A percentile compares a stretch with the other conserved stretches of the same genome.
Conservation (phyloP, 2,329 filamentous ascomycete species). For the Alternaria consortialis region DNA sequence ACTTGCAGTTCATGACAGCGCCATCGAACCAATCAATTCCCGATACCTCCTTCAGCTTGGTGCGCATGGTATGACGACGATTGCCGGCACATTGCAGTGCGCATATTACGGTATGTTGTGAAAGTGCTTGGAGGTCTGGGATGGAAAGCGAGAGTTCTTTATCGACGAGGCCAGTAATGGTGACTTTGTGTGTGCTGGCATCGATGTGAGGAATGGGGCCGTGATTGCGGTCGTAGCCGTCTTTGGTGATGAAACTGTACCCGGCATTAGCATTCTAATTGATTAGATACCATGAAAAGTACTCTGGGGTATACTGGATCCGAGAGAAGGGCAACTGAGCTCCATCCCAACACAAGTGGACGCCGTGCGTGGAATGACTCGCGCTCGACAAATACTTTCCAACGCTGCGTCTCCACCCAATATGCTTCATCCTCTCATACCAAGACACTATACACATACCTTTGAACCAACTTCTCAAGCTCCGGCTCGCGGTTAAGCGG, state of each 20-base stretch:
- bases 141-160: conserved; percentile 58
- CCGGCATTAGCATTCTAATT: not conserved
- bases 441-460: conserved; percentile 32
- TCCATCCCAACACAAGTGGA: not conserved
- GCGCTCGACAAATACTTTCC: not conserved
- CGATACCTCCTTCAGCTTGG: conserved; percentile 65
- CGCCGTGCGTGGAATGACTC: not conserved
- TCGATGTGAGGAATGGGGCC: conserved; percentile 61
- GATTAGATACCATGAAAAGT: not conserved
- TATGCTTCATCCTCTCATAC: too few species aligned
- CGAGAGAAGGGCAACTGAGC: not conserved
- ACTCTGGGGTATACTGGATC: not conserved
- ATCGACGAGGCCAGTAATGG: conserved; percentile 60
- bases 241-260: conserved; percentile 58
- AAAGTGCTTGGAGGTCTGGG: conserved; percentile 58
- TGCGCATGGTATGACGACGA: conserved; percentile 68
- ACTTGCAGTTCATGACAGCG: conserved; percentile 68
- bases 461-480: conserved; percentile 55
- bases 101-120: conserved; percentile 65
- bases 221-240: conserved; percentile 67
- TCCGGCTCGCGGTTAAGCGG: conserved; percentile 61
- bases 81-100: conserved; percentile 69
- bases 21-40: conserved; percentile 69
- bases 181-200: conserved; percentile 53
- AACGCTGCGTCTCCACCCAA: not conserved